Percentiles rank a stretch among this genome's conserved stretches.
Conservation (phyloP, 2,329 filamentous ascomycete species). For the Nannizzia gypsea region DNA sequence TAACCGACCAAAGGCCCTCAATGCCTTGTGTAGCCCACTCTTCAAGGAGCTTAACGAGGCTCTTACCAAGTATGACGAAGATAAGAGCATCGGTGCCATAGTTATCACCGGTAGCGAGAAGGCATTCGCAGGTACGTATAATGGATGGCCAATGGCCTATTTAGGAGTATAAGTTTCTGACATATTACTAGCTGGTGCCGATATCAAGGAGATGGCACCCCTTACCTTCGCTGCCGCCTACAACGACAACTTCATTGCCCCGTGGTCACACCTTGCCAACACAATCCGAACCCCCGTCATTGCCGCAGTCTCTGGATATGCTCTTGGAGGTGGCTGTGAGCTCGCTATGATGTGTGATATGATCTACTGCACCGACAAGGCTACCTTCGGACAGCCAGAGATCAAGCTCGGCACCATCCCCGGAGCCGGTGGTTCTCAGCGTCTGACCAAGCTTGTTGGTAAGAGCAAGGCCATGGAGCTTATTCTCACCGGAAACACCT, state of each 20-base stretch:
- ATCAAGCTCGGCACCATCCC: constrained; percentile 91
- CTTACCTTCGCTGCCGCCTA: constrained; percentile 83
- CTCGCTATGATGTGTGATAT: constrained; percentile 96
- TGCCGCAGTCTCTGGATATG: constrained; percentile 86
- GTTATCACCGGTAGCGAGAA: constrained; percentile 79
- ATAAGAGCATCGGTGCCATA: constrained; percentile 60
- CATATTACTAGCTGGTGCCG: constrained; percentile 57
- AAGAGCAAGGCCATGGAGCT: constrained; percentile 86
- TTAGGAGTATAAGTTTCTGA: background rate
- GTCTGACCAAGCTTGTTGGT: constrained; percentile 69
- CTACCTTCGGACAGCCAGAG: constrained; percentile 93
- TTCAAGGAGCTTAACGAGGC: constrained; percentile 81
- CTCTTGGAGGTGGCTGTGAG: constrained; percentile 89
- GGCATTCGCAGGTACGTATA: constrained; percentile 58
- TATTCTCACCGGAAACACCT: constrained; percentile 73
- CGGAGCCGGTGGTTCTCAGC: constrained; percentile 81
- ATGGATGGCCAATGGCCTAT: background rate
- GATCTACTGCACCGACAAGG: constrained; percentile 72
- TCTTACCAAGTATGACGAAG: constrained; percentile 56
- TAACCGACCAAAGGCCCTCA: constrained; percentile 88
- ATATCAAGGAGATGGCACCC: constrained; percentile 98
- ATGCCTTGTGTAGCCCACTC: constrained; percentile 81
- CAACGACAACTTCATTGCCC: constrained; percentile 82
- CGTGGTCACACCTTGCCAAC: constrained; percentile 77
- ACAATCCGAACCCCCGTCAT: constrained; percentile 88